phyloP scores from a whole-genome alignment of 2,329 filamentous ascomycete genomes.

The Colletotrichum camelliae region DNA sequence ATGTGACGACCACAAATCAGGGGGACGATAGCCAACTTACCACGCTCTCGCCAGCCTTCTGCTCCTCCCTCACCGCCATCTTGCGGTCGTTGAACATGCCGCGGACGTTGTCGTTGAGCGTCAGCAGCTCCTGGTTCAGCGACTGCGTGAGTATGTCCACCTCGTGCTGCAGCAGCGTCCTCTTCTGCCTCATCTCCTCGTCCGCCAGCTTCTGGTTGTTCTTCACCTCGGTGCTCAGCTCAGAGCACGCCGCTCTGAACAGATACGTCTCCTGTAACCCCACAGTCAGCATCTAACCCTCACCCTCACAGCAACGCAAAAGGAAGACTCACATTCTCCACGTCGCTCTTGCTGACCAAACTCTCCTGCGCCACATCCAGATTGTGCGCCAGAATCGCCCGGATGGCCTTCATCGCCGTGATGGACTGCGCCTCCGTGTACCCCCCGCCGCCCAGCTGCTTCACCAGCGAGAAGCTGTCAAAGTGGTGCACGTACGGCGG shows the following conservation, averaged over 20 bases:
- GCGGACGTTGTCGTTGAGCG: constrained; percentile 88
- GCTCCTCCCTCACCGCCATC: constrained; percentile 88
- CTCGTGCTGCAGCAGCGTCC: constrained; percentile 89
- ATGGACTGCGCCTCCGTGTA: constrained; percentile 79
- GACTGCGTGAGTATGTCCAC: constrained; percentile 90
- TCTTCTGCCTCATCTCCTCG: constrained; percentile 82
- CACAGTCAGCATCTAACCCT: not conserved
- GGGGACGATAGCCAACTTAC: constrained; percentile 50
- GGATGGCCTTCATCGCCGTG: constrained; percentile 90
- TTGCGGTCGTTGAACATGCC: constrained; percentile 96
- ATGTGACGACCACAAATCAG: not conserved
- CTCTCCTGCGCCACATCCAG: constrained; percentile 80
- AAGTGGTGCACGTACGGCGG: constrained; percentile 94
- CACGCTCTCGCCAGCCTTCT: constrained; percentile 81
- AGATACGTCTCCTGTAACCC: constrained; percentile 76
- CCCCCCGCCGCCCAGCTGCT: constrained; percentile 73
- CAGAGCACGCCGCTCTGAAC: constrained; percentile 91
- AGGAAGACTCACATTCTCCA: constrained; percentile 84
- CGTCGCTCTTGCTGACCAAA: constrained; percentile 87
- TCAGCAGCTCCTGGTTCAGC: constrained; percentile 81
- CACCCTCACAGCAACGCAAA: not conserved
- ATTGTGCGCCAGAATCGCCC: constrained; percentile 77
- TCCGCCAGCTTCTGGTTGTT: constrained; percentile 78
- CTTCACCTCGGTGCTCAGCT: constrained; percentile 85
- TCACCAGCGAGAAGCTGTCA: constrained; percentile 90